phyloP scores from a whole-genome alignment of 495 filamentous ascomycete genomes.

The Cercophora newfieldiana region DNA sequence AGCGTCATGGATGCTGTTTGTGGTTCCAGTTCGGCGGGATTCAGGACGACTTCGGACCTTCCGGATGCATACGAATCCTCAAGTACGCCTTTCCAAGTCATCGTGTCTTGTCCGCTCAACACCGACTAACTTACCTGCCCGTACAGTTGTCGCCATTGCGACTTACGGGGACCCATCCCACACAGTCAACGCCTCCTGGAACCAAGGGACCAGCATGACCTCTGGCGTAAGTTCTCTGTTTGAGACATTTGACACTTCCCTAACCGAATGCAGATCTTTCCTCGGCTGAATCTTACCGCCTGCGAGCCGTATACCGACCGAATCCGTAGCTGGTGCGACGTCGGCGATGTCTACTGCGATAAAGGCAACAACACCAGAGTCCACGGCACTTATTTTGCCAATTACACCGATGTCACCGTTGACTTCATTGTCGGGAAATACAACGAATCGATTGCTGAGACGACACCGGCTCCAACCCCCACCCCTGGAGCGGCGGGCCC shows the following conservation, averaged over 20 bases:
- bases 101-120: too few relatives aligned
- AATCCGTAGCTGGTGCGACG: slow-evolving; percentile 29
- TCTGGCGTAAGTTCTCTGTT: slow-evolving; percentile 20
- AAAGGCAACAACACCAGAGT: slow-evolving; percentile 13
- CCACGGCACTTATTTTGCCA: slow-evolving; percentile 28
- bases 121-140: neutral
- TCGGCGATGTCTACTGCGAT: slow-evolving; percentile 33
- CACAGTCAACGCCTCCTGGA: slow-evolving; percentile 18
- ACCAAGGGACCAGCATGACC: slow-evolving; percentile 22
- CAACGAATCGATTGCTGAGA: slow-evolving; percentile 12
- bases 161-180: slow-evolving; percentile 30
- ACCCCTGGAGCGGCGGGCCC: neutral
- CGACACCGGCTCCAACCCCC: neutral
- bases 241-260: neutral
- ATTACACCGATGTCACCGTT: slow-evolving; percentile 24
- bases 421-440: slow-evolving; percentile 27
- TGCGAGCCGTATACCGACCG: slow-evolving; percentile 22
- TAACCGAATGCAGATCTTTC: slow-evolving; percentile 21
- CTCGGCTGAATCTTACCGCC: slow-evolving; percentile 14
- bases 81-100: too few relatives aligned
- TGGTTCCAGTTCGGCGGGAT: slow-evolving; percentile 4
- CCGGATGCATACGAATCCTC: neutral
- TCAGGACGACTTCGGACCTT: neutral
- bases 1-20: slow-evolving; percentile 18
- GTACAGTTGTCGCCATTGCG: slow-evolving; percentile 24